Conservation (phyloP, 176 grass and related monocot genomes). For the Avena insularis region DNA sequence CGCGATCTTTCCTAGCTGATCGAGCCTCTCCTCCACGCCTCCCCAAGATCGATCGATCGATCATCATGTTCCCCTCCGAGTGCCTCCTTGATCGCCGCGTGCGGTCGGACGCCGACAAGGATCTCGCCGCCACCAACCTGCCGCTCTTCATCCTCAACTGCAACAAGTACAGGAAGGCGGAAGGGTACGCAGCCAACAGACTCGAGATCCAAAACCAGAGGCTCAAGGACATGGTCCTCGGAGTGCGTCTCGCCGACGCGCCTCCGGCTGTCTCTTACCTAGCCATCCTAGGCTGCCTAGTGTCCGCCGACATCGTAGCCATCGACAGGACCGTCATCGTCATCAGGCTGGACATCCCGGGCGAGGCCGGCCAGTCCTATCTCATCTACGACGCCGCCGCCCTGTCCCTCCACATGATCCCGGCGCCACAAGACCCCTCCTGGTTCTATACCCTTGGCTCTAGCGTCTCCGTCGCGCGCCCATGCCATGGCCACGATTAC, state of each 20-base stretch:
- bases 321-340: neutral
- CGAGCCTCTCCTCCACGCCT: too few relatives aligned
- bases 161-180: neutral
- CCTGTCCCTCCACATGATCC: neutral
- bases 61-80: neutral
- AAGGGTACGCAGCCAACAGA: neutral
- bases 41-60: neutral
- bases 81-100: neutral
- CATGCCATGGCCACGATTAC: neutral
- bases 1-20: too few relatives aligned
- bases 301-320: neutral
- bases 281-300: neutral
- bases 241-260: neutral
- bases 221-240: neutral
- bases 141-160: neutral
- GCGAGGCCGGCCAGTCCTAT: neutral
- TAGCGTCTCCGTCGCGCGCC: neutral
- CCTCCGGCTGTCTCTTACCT: neutral
- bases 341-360: neutral
- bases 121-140: neutral
- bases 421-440: neutral
- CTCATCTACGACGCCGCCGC: neutral
- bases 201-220: neutral
- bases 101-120: neutral
- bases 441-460: neutral